Evolutionary conservation across 2,329 filamentous ascomycete genomes (phyloP), one percentile per base, ranked within the genome.

Genomic region (Cordyceps farinosa): DNA sequence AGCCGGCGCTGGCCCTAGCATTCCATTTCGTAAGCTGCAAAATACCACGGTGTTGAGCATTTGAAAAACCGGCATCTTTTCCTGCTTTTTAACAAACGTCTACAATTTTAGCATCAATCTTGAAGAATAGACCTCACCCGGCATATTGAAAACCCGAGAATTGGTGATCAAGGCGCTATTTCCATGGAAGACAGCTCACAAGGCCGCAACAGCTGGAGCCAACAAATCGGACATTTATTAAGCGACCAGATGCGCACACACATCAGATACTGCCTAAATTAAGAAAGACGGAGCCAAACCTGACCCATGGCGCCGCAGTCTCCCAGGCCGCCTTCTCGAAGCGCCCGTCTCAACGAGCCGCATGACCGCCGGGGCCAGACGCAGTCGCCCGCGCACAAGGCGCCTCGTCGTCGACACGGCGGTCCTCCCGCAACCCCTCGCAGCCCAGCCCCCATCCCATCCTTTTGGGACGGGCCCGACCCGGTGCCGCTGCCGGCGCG

Each of bases 401-500:
- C 48, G 13, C 40, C 54, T 17, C 54, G 34, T 30, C n/a, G 22
- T 22, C 22, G 22, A 22, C 22, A 22, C 22, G 22, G 22, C 22
- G 22, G 17, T 29, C 13, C 53, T 15, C 54, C 36, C 8, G 36
- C 36, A 38, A 8, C 36, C 44, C 53, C n/a, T 10, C 66, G 47
- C 59, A 69, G 27, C 65, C 69, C 32, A 45, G 40, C 53, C 48
- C 54, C 34, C 22, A 79, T 84, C 56, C 72, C 84, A 54, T 84
- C 82, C 1, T 85, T 85, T 66, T 85, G 84, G 78, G 30, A 32
- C 48, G 82, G 83, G 70, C 79, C 80, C 15, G 80, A 84, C 68
- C 82, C 82, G 9, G 80, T 85, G 27, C 82, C 83, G n/a, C 75
- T 87, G 8, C 84, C 84, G n/a, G 79, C 78, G 50, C 82, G 84